These are phyloP conservation scores for Thalassiosira ordinaria DNA, from an alignment of 352 stramenopile genomes.

Conservation along the genomic window DNA sequence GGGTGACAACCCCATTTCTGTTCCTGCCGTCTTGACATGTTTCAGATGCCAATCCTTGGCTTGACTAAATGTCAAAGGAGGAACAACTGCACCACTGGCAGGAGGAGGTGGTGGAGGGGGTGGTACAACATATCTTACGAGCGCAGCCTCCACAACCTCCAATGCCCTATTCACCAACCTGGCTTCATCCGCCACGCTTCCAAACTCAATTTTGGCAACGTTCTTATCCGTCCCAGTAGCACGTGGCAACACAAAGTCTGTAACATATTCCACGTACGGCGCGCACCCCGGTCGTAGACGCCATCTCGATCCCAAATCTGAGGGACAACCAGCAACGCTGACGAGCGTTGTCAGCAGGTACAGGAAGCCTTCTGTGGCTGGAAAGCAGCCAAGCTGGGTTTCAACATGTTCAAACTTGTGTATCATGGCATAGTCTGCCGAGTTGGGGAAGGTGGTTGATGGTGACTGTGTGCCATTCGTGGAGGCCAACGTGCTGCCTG, in stretches of 20 bases:
- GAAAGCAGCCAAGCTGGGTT: conserved; percentile 66
- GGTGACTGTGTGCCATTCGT: no score
- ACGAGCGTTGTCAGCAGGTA: conserved; percentile 75
- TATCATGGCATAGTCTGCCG: conserved; percentile 71
- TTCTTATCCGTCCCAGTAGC: conserved; percentile 50
- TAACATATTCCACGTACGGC: conserved; percentile 85
- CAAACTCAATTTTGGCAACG: conserved; percentile 59
- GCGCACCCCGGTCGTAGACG: conserved; percentile 68
- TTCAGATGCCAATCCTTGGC: conserved; percentile 25
- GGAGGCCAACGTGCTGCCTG: no score
- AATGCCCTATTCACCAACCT: conserved; percentile 66
- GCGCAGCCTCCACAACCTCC: conserved; percentile 68
- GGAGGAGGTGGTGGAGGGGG: conserved; percentile 1
- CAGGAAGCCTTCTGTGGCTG: conserved; percentile 80
- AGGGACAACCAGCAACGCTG: conserved; percentile 65
- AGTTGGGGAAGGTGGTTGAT: conserved; percentile 39
- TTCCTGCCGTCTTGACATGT: conserved; percentile 29
- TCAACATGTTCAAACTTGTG: conserved; percentile 85
- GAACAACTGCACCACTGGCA: no score
- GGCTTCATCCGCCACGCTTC: conserved; percentile 60
- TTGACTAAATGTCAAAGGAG: conserved; percentile 42
- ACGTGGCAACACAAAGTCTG: conserved; percentile 75
- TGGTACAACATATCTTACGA: conserved; percentile 70
- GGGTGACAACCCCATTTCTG: conserved; percentile 44
- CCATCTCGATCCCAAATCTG: conserved; percentile 65